Percentiles rank a stretch among this genome's conserved stretches.
Evolutionary conservation across 1,284 basidiomycete species (phyloP).

Genomic region (Ceraceosorus bombacis): DNA sequence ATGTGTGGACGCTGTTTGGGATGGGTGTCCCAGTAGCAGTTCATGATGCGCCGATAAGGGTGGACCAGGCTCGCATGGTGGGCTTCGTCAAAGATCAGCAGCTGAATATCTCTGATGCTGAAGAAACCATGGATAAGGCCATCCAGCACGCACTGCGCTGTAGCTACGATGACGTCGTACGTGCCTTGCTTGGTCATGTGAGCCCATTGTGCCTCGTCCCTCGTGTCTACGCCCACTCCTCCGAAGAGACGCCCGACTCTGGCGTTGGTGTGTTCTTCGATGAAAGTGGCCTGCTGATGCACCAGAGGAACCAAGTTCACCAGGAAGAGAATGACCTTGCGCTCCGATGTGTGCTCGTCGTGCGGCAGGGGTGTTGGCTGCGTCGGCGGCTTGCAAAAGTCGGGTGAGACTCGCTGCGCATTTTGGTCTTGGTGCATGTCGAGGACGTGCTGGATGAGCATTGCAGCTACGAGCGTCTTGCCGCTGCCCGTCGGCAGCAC

Average conservation of each 20-base stretch:
- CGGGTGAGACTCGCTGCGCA: not conserved
- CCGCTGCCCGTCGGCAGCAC: conserved; percentile 37
- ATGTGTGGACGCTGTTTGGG: conserved; percentile 23
- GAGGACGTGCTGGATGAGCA: conserved; percentile 26
- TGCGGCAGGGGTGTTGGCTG: not conserved
- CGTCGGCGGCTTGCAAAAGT: too few relatives aligned
- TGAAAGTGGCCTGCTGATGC: conserved; percentile 30
- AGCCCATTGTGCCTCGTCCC: not conserved
- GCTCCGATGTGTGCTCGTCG: not conserved
- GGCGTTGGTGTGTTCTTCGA: conserved; percentile 24
- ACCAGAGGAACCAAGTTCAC: conserved; percentile 35
- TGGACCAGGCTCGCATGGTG: conserved; percentile 30
- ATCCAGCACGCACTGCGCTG: conserved; percentile 29
- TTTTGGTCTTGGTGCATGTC: conserved; percentile 1
- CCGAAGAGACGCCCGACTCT: conserved; percentile 25
- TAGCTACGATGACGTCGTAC: conserved; percentile 29
- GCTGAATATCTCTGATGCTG: conserved; percentile 26
- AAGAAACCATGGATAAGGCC: conserved; percentile 29
- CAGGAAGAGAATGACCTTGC: conserved; percentile 2
- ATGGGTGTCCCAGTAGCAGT: conserved; percentile 20
- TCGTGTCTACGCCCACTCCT: conserved; percentile 17
- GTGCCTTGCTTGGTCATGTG: not conserved
- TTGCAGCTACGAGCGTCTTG: conserved; percentile 36
- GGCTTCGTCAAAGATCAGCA: conserved; percentile 33
- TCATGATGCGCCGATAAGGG: conserved; percentile 32